A percentile compares a stretch with the other conserved stretches of the same genome.
Evolutionary conservation across 164 flowering plant genomes (phyloP).

Genomic region (Macadamia tetraphylla): DNA sequence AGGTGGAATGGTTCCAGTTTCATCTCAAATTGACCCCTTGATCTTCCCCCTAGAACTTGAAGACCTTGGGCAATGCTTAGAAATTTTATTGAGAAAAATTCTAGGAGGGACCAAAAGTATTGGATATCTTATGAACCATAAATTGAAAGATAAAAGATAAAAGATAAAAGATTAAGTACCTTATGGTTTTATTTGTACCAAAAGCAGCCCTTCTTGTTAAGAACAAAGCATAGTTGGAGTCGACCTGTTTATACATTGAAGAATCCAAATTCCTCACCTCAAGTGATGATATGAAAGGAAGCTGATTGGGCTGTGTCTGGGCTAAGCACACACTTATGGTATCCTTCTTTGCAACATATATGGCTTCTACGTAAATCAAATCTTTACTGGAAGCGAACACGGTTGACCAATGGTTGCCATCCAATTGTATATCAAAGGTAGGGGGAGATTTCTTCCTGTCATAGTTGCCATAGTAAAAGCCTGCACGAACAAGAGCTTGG

Average conservation of each 20-base stretch:
- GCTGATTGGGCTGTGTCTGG: conserved; percentile 26
- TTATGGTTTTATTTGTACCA: conserved; percentile 15
- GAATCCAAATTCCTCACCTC: conserved; percentile 29
- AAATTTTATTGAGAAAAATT: too few relatives aligned
- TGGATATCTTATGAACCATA: too few relatives aligned
- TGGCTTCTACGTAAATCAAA: conserved; percentile 14
- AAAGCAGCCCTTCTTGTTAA: conserved; percentile 20
- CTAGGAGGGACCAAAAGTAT: too few relatives aligned
- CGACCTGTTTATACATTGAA: conserved; percentile 17
- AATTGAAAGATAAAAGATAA: too few relatives aligned
- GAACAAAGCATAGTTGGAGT: conserved; percentile 17
- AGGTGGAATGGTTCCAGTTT: too few relatives aligned
- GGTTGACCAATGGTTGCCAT: conserved; percentile 25
- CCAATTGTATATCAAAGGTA: conserved; percentile 29
- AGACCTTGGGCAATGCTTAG: too few relatives aligned
- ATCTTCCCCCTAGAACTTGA: too few relatives aligned
- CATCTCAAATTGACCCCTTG: too few relatives aligned
- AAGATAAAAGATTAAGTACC: conserved; percentile 12
- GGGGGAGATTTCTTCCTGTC: conserved; percentile 32
- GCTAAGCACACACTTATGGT: conserved; percentile 27
- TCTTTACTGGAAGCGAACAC: conserved; percentile 8
- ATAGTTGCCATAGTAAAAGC: conserved; percentile 38
- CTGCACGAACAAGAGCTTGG: conserved; percentile 24
- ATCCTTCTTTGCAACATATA: conserved; percentile 19
- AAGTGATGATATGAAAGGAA: conserved; percentile 42